Base-by-base conservation (phyloP, 148 eudicot genomes). In the Oxyria digyna region DNA sequence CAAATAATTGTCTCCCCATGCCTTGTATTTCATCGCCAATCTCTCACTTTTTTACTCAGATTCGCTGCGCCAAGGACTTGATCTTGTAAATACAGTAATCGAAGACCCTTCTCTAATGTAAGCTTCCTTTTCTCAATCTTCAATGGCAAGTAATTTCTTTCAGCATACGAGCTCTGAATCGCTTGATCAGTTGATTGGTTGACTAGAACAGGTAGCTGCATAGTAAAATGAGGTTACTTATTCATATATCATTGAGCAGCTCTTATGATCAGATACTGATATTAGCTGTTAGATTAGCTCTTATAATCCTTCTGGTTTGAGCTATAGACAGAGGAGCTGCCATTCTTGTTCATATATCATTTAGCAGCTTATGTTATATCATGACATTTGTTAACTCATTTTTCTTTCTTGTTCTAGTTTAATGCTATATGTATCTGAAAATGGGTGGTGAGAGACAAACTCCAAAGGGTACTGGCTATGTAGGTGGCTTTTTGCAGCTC, bases 401-500 rank as follows among this genome's bases (percentile, higher is more conserved):
- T 17, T 57, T 29, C 64, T 26, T 57, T 57, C 9, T 12, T 57
- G 3, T 27, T 18, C 38, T 35, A 35, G 3, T 35, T 3, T 35
- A 59, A 27, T 59, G 65, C n/a, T 59, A 14, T 73, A 42, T 66
- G 73, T n/a, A n/a, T 55, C 69, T 55, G 27, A 74, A 76, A 54
- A 89, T 90, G 96, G 98, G 97, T 32, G 82, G 69, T 67, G 88
- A 90, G 37, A 88, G 76, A 75, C 86, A 80, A 62, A 78, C 84
- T 73, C 77, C 87, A 43, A 87, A 84, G 83, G 73, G 89, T 64
- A 91, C 89, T 62, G 85, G 95, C 21, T 85, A 91, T 57, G 95
- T 86, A 20, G 96, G 97, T 67, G 92, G 96, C 57, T 90, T 94
- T 79, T 71, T 94, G 71, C 96, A 94, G 84, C 81, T 94, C 62